Conservation (phyloP, 768 basidiomycete genomes). For the Glaciozyma martinii region DNA sequence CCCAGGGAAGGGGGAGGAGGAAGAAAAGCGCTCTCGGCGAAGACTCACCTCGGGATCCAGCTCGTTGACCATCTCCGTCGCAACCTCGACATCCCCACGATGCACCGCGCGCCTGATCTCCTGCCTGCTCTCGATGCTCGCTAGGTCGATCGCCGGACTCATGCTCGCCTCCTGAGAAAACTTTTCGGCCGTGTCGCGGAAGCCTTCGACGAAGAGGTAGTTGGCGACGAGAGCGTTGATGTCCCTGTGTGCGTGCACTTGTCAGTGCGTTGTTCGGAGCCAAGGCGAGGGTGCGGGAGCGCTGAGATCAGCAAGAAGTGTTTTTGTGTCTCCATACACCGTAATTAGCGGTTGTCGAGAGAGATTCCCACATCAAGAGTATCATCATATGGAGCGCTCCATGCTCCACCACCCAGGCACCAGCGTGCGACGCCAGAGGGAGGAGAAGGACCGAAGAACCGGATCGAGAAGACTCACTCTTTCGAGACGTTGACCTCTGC, state of each 20-base stretch:
- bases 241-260: slow-evolving; percentile 52
- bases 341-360: slow-evolving; percentile 58
- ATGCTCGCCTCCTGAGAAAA: slow-evolving; percentile 83
- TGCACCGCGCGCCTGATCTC: slow-evolving; percentile 88
- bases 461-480: slow-evolving; percentile 56
- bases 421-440: slow-evolving; percentile 17
- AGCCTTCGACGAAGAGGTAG: slow-evolving; percentile 95
- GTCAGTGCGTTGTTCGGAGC: neutral
- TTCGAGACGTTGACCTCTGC: slow-evolving; percentile 76
- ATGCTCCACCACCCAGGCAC: neutral
- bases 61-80: slow-evolving; percentile 90
- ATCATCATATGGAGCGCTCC: slow-evolving; percentile 36
- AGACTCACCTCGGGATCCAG: slow-evolving; percentile 88
- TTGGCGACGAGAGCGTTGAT: slow-evolving; percentile 91
- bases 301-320: slow-evolving; percentile 52
- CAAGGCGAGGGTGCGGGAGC: slow-evolving; percentile 12
- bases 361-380: slow-evolving; percentile 98
- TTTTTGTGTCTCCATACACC: slow-evolving; percentile 67
- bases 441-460: slow-evolving; percentile 8
- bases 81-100: slow-evolving; percentile 87
- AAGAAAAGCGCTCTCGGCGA: slow-evolving; percentile 14
- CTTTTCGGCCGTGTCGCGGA: slow-evolving; percentile 89
- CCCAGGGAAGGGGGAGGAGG: slow-evolving; percentile 39
- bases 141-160: slow-evolving; percentile 67
- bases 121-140: slow-evolving; percentile 88